Base-by-base conservation (phyloP, 805 yeast species). In the Candida montana region DNA sequence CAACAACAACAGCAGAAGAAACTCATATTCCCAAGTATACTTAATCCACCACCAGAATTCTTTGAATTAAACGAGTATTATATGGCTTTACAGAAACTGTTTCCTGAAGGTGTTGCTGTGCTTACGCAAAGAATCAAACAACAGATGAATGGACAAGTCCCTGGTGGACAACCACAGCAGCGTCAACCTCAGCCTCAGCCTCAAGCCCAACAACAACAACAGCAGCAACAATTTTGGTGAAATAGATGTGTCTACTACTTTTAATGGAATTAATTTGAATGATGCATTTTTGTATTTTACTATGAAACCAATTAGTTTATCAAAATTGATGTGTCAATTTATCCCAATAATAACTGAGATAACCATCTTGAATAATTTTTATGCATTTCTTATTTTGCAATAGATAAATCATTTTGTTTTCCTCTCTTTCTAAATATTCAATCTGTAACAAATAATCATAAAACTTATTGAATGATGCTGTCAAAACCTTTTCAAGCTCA, bases 61-160 rank as follows among this genome's bases (percentile, higher is more conserved):
- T 35, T 50, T 13, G 61, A 55, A 10, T 36, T 57, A 20, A 52
- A 50, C 13, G 58, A 55, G 18, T 33, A 50, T 21, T 57, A 57
- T 37, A 26, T 47, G 2, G 51, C 47, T 13, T 28, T 57, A 21
- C 59, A 53, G 31, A 46, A 48, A 31, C 23, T 57, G 28, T 57
- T 57, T 31, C 61, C 61, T 13, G 61, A 52, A 21, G 61, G 59
- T 28, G 55, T 52, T n/a, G 44, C 44, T 11, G 33, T 47, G 16
- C 15, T 42, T 13, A 43, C 45, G 10, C 45, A 41, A 13, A 33
- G 45, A 31, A 37, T 41, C 19, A 41, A 41, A 24, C 43, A 40
- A 26, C 45, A 41, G 35, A 37, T 41, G 45, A 32, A 12, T 28
- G 37, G 29, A 5, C 38, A 35, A 16, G 12, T 28, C 9, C 30